These are phyloP conservation scores for Hanseniaspora pseudoguilliermondii DNA, from an alignment of 805 yeast species.

Conservation along the genomic window DNA sequence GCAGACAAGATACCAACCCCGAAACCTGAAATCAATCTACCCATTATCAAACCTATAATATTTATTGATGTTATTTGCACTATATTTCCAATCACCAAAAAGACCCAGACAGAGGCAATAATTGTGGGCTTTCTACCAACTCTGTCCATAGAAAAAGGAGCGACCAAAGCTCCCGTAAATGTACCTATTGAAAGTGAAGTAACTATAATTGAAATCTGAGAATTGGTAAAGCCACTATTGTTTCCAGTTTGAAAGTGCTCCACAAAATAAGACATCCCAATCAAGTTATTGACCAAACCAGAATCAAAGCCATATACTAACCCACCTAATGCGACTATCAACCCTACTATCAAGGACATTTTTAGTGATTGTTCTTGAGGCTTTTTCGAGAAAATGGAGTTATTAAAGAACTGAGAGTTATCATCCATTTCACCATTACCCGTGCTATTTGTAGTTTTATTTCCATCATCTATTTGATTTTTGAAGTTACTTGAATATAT, in stretches of 20 bases:
- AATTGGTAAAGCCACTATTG: conserved; percentile 40
- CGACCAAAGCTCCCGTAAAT: conserved; percentile 48
- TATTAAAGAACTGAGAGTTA: conserved; percentile 8
- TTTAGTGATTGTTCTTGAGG: conserved; percentile 37
- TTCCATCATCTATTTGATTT: neutral
- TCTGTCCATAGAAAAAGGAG: conserved; percentile 55
- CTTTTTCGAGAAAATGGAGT: conserved; percentile 20
- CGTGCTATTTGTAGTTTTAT: neutral
- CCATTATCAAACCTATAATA: conserved; percentile 47
- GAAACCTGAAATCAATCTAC: conserved; percentile 59
- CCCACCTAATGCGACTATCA: conserved; percentile 83
- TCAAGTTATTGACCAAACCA: conserved; percentile 65
- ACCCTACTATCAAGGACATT: conserved; percentile 62
- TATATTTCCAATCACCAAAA: conserved; percentile 60
- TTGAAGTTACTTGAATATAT: neutral
- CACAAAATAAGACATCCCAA: conserved; percentile 62
- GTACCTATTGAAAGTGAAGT: conserved; percentile 77
- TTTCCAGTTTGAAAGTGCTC: conserved; percentile 36
- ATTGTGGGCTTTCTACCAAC: conserved; percentile 61
- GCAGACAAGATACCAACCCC: conserved; percentile 73
- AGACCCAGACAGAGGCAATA: conserved; percentile 43
- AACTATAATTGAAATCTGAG: conserved; percentile 57
- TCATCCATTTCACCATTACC: neutral
- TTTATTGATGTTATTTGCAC: conserved; percentile 48
- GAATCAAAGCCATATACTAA: conserved; percentile 84